A percentile compares a stretch with the other conserved stretches of the same genome.
Conservation (phyloP, 2,329 filamentous ascomycete species). For the Pseudogymnoascus sp. region DNA sequence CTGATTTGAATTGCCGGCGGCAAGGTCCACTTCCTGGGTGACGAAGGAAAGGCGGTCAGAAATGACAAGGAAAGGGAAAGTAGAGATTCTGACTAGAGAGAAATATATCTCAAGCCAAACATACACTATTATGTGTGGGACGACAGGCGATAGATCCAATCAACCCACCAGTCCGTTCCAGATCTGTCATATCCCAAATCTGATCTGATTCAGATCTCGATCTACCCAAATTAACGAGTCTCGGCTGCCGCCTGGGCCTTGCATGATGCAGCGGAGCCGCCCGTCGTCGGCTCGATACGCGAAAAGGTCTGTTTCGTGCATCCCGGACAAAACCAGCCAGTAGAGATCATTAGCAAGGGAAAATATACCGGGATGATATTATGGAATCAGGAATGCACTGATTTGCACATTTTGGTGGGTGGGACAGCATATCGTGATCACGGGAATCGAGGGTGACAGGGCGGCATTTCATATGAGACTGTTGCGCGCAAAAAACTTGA, state of each 20-base stretch:
- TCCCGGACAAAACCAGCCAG: neutral
- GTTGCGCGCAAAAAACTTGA: constrained; percentile 7
- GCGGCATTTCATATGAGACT: constrained; percentile 4
- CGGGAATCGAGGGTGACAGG: constrained; percentile 5
- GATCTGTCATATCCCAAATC: constrained; percentile 8
- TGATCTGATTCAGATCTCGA: constrained; percentile 9
- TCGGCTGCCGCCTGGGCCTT: constrained; percentile 2
- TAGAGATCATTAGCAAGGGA: neutral
- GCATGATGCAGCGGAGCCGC: constrained; percentile 4
- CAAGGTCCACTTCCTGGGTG: constrained; percentile 3
- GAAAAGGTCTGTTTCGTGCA: neutral
- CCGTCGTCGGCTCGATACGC: constrained; percentile 5
- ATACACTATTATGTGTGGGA: neutral
- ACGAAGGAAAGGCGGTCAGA: constrained; percentile 4
- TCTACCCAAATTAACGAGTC: constrained; percentile 1
- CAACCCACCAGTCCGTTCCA: neutral
- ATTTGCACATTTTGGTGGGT: constrained; percentile 1
- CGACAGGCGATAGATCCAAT: neutral
- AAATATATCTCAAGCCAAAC: neutral
- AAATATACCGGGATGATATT: neutral
- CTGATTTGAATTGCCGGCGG: neutral
- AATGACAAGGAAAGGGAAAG: neutral
- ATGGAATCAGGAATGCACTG: neutral
- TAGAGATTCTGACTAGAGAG: neutral
- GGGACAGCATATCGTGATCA: neutral